Evolutionary conservation across 495 filamentous ascomycete species (phyloP), one percentile per base, ranked within the genome.

Genomic region (Penicillium paradoxum): DNA sequence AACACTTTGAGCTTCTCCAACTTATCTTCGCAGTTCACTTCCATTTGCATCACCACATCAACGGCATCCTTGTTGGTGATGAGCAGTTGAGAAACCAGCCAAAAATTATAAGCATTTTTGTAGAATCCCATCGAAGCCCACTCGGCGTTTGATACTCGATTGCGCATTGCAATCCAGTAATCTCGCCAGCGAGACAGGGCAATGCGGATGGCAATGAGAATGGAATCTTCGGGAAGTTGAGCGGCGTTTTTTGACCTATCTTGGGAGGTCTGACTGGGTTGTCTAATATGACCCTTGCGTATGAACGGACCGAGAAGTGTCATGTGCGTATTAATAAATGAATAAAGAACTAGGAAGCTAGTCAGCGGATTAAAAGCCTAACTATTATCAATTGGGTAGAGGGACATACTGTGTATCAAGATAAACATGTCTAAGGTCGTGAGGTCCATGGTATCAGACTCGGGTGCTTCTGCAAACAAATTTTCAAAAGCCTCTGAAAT

Each of bases 21-120:
- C 51, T 77, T 77, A 49, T 77, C 73, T 47, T 75, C 72, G 17
- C 73, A 77, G 43, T 69, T 66, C n/a, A 77, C 72, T 45, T 77
- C 73, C 71, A 75, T 74, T 34, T 59, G 62, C 71, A 77, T 74
- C 1, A 77, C 63, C 14, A 77, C 70, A 36, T 77, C 73, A 14
- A 77, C 67, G 19, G 70, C 70, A 51, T 74, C 67, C 48, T 75
- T 74, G n/a, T 71, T 70, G n/a, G 72, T 77, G 44, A 74, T 72
- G 2, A 77, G 64, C 3, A 77, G 55, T 22, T 72, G 67, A 19
- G 72, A 71, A 7, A 77, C 73, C 13, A 75, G 67, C 71, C 71
- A 77, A 58, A 77, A 74, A 11, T 74, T 73, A 45, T 74, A 75
- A 0, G 65, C 66, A 39, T 74, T 77, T 34, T 72, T 73, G 53